Conservation (phyloP, 2,329 filamentous ascomycete genomes). For the Pseudogymnoascus sp. region DNA sequence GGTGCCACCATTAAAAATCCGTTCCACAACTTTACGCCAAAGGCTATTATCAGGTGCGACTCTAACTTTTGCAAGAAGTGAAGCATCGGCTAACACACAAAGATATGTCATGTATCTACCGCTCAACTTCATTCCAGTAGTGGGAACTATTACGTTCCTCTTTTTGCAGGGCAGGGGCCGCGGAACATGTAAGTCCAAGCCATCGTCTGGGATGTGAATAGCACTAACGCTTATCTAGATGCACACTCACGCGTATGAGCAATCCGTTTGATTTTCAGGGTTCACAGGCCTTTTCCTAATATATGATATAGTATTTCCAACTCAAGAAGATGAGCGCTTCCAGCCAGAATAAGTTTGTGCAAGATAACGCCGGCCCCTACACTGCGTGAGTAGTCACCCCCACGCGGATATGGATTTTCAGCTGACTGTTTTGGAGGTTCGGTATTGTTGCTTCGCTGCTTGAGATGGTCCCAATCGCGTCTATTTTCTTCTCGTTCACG, state of each 20-base stretch:
- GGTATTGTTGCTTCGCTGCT: constrained; percentile 65
- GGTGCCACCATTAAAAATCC: constrained; percentile 50
- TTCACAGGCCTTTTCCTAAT: not conserved
- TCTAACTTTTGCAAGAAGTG: not conserved
- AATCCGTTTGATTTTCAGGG: not conserved
- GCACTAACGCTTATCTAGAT: not conserved
- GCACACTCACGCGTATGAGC: constrained; percentile 46
- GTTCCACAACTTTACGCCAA: constrained; percentile 47
- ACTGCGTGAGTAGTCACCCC: constrained; percentile 53
- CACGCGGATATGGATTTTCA: not conserved
- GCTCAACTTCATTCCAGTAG: constrained; percentile 84
- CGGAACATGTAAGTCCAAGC: constrained; percentile 28
- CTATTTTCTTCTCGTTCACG: constrained; percentile 80
- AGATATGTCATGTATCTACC: constrained; percentile 75
- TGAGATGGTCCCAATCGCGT: constrained; percentile 75
- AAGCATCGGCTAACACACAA: not conserved
- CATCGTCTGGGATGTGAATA: not conserved
- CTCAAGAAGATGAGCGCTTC: constrained; percentile 70
- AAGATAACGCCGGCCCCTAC: constrained; percentile 65
- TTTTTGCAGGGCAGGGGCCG: constrained; percentile 57
- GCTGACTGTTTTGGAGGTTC: constrained; percentile 48
- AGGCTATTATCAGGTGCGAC: constrained; percentile 52
- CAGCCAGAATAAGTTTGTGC: constrained; percentile 60
- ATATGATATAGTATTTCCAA: constrained; percentile 60
- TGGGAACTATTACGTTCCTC: constrained; percentile 77